A percentile compares a stretch with the other conserved stretches of the same genome.
phyloP scores from a whole-genome alignment of 225 moss, liverwort and hornwort species.

The Ulota crispa region DNA sequence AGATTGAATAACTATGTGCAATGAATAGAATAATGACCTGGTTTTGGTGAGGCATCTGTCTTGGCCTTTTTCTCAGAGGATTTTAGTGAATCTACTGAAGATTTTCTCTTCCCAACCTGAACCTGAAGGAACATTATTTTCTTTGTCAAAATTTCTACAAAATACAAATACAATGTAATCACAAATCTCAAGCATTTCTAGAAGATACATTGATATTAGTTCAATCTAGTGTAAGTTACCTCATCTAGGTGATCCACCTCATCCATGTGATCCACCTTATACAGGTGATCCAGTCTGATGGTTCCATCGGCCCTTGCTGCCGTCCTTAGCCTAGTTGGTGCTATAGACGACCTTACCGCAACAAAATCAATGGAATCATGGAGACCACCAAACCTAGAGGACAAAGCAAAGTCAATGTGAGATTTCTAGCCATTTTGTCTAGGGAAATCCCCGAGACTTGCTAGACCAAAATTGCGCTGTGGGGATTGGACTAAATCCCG shows the following conservation, averaged over 20 bases:
- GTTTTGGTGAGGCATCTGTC: slow-evolving; percentile 25
- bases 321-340: no score
- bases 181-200: neutral
- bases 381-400: no score
- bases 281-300: no score
- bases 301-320: no score
- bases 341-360: no score
- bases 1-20: neutral
- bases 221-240: no score
- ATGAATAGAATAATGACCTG: slow-evolving; percentile 23
- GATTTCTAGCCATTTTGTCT: no score
- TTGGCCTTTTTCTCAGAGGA: slow-evolving; percentile 35
- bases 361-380: no score
- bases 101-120: slow-evolving; percentile 42
- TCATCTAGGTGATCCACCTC: neutral
- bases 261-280: neutral
- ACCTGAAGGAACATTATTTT: slow-evolving; percentile 21
- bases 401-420: no score
- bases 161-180: neutral
- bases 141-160: neutral
- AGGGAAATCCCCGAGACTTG: no score
- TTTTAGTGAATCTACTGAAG: slow-evolving; percentile 16
- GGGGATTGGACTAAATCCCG: no score
- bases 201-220: neutral
- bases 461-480: no score